phyloP scores from a whole-genome alignment of 2,329 filamentous ascomycete species.

The Myriosclerotinia duriaeana region DNA sequence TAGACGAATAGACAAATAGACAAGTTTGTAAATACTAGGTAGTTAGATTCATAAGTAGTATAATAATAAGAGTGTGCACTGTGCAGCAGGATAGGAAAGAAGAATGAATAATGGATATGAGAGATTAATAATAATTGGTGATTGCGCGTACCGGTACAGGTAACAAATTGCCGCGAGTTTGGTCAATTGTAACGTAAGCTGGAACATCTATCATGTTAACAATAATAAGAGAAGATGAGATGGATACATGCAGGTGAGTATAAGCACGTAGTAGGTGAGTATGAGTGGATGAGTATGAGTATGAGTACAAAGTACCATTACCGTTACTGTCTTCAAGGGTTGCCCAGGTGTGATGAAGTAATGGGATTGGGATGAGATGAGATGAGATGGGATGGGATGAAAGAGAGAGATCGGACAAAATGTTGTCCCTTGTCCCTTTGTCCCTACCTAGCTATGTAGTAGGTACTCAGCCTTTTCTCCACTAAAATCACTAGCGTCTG shows the following conservation, averaged over 20 bases:
- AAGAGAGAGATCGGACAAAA: constrained; percentile 1
- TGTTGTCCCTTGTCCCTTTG: no score
- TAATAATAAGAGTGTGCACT: neutral
- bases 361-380: no score
- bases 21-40: neutral
- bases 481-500: no score
- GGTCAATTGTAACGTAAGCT: no score
- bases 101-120: neutral
- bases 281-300: no score
- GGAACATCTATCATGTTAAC: neutral
- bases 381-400: neutral
- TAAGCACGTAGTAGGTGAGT: no score
- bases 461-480: no score
- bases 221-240: neutral
- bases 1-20: neutral
- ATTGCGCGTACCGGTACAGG: constrained; percentile 16
- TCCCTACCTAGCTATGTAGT: no score
- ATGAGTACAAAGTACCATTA: no score
- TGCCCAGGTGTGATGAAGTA: no score
- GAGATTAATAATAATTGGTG: neutral
- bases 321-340: no score
- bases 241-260: constrained; percentile 19
- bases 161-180: constrained; percentile 23
- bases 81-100: neutral
- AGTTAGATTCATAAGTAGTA: no score